Conservation (phyloP, 371 early-diverging fungal species). For the Apophysomyces variabilis region DNA sequence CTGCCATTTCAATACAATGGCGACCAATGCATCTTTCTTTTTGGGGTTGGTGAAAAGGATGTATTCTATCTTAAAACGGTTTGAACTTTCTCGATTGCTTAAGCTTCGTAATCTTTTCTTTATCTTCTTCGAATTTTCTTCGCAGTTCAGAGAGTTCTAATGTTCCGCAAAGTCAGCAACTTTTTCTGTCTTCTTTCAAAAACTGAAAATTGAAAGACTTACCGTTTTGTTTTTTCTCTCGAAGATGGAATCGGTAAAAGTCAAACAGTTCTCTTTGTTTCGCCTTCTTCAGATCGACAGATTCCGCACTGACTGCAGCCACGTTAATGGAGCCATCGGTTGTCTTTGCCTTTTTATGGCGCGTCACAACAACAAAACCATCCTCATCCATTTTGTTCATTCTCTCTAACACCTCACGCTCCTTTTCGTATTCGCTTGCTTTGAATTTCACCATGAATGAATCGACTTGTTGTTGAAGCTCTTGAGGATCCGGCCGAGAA, state of each 20-base stretch:
- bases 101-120: constrained; percentile 78
- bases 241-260: constrained; percentile 95
- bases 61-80: constrained; percentile 72
- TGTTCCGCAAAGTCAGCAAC: no score
- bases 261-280: constrained; percentile 82
- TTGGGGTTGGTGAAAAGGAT: background rate
- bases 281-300: constrained; percentile 23
- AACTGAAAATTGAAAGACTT: constrained; percentile 27
- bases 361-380: constrained; percentile 88
- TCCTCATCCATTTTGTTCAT: constrained; percentile 92
- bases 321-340: constrained; percentile 67
- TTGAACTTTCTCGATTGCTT: constrained; percentile 84
- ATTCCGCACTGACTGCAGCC: constrained; percentile 48
- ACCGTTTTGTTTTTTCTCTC: constrained; percentile 88
- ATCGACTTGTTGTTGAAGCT: constrained; percentile 71
- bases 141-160: constrained; percentile 86
- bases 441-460: constrained; percentile 81
- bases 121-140: constrained; percentile 92
- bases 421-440: constrained; percentile 75
- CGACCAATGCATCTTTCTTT: no score
- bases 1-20: no score
- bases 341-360: constrained; percentile 61
- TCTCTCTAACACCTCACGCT: constrained; percentile 61
- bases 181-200: background rate
- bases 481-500: constrained; percentile 58